Percentiles rank a stretch among this genome's conserved stretches.
Evolutionary conservation across 768 basidiomycete species (phyloP).

Genomic region (Mycena albidolilacea): DNA sequence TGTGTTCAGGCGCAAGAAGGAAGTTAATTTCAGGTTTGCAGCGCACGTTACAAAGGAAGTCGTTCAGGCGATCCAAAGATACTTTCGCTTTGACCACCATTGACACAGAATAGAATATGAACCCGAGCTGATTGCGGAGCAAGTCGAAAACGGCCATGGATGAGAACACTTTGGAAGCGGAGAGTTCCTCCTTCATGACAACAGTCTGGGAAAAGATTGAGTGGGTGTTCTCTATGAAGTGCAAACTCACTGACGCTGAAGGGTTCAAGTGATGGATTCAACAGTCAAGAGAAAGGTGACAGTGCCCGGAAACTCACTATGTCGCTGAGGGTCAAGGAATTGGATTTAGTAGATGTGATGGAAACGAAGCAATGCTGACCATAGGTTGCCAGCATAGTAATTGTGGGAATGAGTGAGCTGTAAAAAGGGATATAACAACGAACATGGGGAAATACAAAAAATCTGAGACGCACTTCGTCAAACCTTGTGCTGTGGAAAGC

Average conservation of each 20-base stretch:
- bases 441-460: background rate
- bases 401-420: conserved; percentile 74
- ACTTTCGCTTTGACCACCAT: conserved; percentile 63
- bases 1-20: background rate
- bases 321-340: background rate
- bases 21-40: background rate
- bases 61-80: conserved; percentile 68
- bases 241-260: background rate
- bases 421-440: background rate
- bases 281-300: no score
- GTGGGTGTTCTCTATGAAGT: background rate
- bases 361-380: background rate
- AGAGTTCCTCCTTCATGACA: background rate
- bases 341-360: no score
- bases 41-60: conserved; percentile 56
- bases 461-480: conserved; percentile 10
- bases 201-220: background rate
- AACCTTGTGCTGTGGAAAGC: conserved; percentile 46
- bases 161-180: background rate
- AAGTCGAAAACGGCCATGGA: conserved; percentile 49
- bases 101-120: conserved; percentile 47
- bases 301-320: background rate
- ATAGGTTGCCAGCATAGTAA: conserved; percentile 71
- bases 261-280: background rate
- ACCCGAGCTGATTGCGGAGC: conserved; percentile 52